Evolutionary conservation across 2,329 filamentous ascomycete genomes (phyloP), one percentile per base, ranked within the genome.

Genomic region (Akanthomyces dipterigenus): DNA sequence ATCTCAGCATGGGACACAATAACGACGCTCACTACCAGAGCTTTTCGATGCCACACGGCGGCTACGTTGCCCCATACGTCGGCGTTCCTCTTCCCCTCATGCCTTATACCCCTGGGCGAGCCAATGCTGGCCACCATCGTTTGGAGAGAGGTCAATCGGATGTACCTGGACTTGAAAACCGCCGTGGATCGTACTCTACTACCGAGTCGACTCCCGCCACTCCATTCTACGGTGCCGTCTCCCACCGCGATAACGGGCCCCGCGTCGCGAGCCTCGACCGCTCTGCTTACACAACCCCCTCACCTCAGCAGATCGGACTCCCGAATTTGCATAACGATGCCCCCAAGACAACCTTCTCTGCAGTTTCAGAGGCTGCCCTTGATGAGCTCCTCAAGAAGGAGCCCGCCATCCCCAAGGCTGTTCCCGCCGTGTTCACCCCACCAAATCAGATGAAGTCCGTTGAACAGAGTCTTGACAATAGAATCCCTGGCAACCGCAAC

Each of bases 401-500:
- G n/a, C 95, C 95, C 20, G 76, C 86, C 0, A 89, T 99, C 64
- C 95, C 95, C 22, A 83, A 85, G 65, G 93, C 95, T 55, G 93
- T 99, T 50, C 93, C 93, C 18, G 93, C 95, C 7, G 88, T 92
- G 66, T 93, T 90, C 70, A 92, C 89, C 62, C 91, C 91, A 31
- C 88, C 88, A 26, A 93, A 93, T 62, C 90, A 89, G 69, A 86
- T 90, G 78, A 90, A 96, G 81, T 93, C 90, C 46, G 84, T 98
- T 31, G 93, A 96, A 65, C 93, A 96, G 75, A 96, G 93, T 71
- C 81, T 99, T 54, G 91, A 96, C 76, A 98, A 98, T 70, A 89
- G 92, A 63, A 95, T 88, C 62, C 79, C 90, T 53, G 93, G 93
- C 49, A 96, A 98, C 71, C 95, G 92, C 65, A 99, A 99, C 70